Evolutionary conservation across 495 filamentous ascomycete genomes (phyloP).

Genomic region (Cercophora samala): DNA sequence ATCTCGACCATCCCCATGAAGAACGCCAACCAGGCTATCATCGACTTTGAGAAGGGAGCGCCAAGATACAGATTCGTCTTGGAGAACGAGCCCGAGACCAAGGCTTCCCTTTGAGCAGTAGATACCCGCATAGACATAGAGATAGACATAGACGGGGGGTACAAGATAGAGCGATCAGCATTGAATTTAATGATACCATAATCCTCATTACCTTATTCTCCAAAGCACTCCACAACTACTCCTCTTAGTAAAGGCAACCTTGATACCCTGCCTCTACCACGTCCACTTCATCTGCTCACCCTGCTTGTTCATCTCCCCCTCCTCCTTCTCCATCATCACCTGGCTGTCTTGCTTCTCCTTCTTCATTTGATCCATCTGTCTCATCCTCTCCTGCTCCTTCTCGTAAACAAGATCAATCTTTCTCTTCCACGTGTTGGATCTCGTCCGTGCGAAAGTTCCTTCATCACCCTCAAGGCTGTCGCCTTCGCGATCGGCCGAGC

Average conservation of each 20-base stretch:
- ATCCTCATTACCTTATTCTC: background rate
- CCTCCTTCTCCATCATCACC: too few relatives aligned
- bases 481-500: background rate
- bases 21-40: slow-evolving; percentile 66
- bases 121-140: too few relatives aligned
- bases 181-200: background rate
- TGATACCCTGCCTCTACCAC: background rate
- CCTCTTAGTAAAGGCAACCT: background rate
- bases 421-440: background rate
- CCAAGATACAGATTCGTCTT: slow-evolving; percentile 74
- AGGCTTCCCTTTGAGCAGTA: background rate
- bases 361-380: background rate
- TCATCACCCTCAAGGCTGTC: background rate
- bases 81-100: slow-evolving; percentile 51
- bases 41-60: slow-evolving; percentile 66
- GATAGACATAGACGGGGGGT: background rate
- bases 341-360: background rate
- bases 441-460: background rate
- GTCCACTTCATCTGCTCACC: background rate
- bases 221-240: background rate
- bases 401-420: background rate
- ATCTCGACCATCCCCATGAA: slow-evolving; percentile 66
- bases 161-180: background rate
- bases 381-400: background rate
- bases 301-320: background rate